Evolutionary conservation across 257 asterid genomes (phyloP).

Genomic region (Scutellaria galericulata): DNA sequence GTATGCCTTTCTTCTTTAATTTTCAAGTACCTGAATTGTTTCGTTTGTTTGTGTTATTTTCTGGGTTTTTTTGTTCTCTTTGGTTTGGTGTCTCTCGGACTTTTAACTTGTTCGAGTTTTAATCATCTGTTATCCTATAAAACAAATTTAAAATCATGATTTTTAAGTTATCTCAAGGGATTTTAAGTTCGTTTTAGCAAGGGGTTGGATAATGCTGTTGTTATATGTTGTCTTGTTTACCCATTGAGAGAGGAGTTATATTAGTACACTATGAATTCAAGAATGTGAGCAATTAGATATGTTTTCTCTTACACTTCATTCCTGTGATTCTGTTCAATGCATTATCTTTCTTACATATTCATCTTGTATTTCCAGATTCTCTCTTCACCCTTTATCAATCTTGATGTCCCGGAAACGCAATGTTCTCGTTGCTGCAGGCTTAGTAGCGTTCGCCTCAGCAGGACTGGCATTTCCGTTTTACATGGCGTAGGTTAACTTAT

Average conservation of each 20-base stretch:
- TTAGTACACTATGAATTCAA: background rate
- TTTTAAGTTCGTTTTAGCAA: background rate
- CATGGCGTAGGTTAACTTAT: constrained; percentile 79
- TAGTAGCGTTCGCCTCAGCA: constrained; percentile 78
- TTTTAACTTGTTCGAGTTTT: background rate
- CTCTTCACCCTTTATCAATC: constrained; percentile 33
- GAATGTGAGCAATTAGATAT: constrained; percentile 2
- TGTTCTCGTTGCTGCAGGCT: constrained; percentile 74
- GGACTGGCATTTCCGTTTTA: constrained; percentile 93
- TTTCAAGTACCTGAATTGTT: background rate
- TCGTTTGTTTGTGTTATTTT: background rate
- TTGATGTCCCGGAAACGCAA: constrained; percentile 81
- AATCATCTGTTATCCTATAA: background rate
- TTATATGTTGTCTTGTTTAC: constrained; percentile 1
- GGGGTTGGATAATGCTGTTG: background rate
- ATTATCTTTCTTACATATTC: background rate
- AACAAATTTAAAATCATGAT: background rate
- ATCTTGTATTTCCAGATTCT: constrained; percentile 43
- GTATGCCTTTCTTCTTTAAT: background rate
- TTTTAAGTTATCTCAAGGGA: background rate
- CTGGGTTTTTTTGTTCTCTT: background rate
- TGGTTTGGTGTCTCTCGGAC: background rate
- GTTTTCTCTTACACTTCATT: background rate
- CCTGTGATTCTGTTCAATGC: background rate
- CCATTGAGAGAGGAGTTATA: background rate